Percentiles rank a stretch among this genome's conserved stretches.
Evolutionary conservation across 2,329 filamentous ascomycete species (phyloP).

Genomic region (Scedosporium dehoogii): DNA sequence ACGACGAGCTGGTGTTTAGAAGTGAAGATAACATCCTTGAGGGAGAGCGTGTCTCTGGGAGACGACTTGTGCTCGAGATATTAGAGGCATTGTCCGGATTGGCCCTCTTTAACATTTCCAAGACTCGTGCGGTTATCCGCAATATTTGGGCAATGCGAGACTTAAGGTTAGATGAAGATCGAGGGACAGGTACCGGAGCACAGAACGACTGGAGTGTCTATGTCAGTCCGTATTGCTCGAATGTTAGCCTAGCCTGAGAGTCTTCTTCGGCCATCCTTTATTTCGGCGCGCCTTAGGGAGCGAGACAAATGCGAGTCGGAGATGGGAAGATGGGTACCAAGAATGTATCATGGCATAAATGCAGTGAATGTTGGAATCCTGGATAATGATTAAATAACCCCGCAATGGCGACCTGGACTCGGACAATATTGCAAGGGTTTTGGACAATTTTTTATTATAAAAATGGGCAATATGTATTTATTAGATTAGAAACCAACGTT

Average conservation of each 20-base stretch:
- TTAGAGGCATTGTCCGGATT: constrained; percentile 28
- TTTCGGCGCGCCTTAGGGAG: too few relatives aligned
- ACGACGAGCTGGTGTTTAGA: constrained; percentile 24
- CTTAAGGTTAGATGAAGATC: constrained; percentile 10
- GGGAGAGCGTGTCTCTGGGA: constrained; percentile 13
- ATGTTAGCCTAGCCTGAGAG: constrained; percentile 15
- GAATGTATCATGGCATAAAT: too few relatives aligned
- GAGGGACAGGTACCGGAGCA: background rate
- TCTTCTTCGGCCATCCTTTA: too few relatives aligned
- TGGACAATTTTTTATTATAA: too few relatives aligned
- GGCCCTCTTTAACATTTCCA: constrained; percentile 30
- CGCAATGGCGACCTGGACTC: too few relatives aligned
- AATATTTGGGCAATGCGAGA: constrained; percentile 37
- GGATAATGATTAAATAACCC: too few relatives aligned
- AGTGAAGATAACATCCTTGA: constrained; percentile 11
- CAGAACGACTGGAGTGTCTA: constrained; percentile 17
- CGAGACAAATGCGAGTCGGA: too few relatives aligned
- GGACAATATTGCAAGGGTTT: too few relatives aligned
- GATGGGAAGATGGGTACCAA: too few relatives aligned
- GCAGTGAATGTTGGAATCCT: too few relatives aligned
- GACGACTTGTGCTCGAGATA: constrained; percentile 27
- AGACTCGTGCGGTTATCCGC: constrained; percentile 33
- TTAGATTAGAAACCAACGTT: too few relatives aligned
- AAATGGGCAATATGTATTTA: too few relatives aligned
- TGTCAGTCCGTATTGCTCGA: constrained; percentile 18